Conservation (phyloP, 345 rosid genomes). For the Trapa incisa region DNA sequence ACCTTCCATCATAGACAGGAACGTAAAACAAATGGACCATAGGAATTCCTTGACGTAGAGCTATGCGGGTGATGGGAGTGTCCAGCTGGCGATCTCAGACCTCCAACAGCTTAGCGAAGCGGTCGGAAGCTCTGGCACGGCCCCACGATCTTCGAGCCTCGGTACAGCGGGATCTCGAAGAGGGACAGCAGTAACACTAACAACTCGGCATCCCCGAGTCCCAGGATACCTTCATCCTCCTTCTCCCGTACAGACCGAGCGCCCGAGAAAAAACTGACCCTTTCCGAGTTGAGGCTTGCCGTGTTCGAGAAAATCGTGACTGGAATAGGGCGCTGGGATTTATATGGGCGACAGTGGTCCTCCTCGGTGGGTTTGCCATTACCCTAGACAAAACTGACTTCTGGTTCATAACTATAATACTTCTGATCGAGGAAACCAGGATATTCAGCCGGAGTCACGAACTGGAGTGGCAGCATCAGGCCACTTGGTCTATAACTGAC, state of each 20-base stretch:
- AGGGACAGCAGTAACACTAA: constrained; percentile 34
- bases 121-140: constrained; percentile 25
- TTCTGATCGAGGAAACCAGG: constrained; percentile 70
- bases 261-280: constrained; percentile 78
- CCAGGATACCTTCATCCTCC: constrained; percentile 3
- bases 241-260: constrained; percentile 14
- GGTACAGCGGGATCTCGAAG: constrained; percentile 27
- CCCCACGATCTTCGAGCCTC: constrained; percentile 48
- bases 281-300: constrained; percentile 70
- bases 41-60: constrained; percentile 8
- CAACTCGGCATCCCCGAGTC: constrained; percentile 19
- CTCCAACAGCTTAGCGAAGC: constrained; percentile 33
- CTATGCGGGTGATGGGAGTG: constrained; percentile 35
- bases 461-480: constrained; percentile 92
- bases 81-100: constrained; percentile 34
- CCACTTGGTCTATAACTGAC: constrained; percentile 65
- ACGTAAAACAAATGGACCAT: not conserved
- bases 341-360: constrained; percentile 94
- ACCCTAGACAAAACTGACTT: constrained; percentile 68
- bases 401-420: constrained; percentile 68
- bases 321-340: constrained; percentile 69
- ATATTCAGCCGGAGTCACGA: constrained; percentile 87
- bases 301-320: constrained; percentile 77
- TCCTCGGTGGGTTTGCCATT: constrained; percentile 80
- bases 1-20: not conserved